Evolutionary conservation across 352 stramenopile genomes (phyloP), one percentile per base, ranked within the genome.

Genomic region (Phytophthora aleatoria): DNA sequence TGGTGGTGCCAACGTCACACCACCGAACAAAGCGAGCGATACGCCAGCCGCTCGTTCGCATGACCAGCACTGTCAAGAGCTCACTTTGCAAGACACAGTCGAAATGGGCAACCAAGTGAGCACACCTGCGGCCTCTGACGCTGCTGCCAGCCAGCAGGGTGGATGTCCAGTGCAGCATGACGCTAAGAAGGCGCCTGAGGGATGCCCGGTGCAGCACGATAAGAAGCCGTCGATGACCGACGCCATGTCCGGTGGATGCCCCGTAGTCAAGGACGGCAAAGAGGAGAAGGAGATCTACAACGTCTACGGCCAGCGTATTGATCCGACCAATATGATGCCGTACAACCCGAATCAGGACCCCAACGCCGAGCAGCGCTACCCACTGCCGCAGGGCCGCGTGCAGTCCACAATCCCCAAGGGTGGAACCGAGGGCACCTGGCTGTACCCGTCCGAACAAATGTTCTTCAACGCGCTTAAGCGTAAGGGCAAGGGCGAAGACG

Each of bases 321-420:
- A 99, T 82, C 96, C 97, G 35, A 98, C 83, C 27, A 99, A 99
- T 77, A 98, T 98, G 76, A 99, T 99, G 97, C 97, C 97, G 50
- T 83, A 90, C 59, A 98, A 98, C 64, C 87, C 91, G 33, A 99
- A 98, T 71, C 94, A 99, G 72, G 81, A 99, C 28, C 96, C 96
- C 20, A 89, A 95, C 35, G 74, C 89, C 0, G 79, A 83, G 56
- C 97, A 99, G 81, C 87, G 79, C 15, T 92, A 87, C 64, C 81
- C 88, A 26, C 79, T 99, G 41, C 81, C 83, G 6, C 98, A 98
- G 44, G 77, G 97, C 27, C 94, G 97, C 52, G 95, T 99, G 48
- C 76, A 91, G 64, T 98, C 87, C 44, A 98, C 83, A 43, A 99
- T 99, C 75, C 97, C 97, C 10, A 99, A 99, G 73, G 81, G 92